Evolutionary conservation across 345 rosid species (phyloP).

Genomic region (Pelargonium nanum): DNA sequence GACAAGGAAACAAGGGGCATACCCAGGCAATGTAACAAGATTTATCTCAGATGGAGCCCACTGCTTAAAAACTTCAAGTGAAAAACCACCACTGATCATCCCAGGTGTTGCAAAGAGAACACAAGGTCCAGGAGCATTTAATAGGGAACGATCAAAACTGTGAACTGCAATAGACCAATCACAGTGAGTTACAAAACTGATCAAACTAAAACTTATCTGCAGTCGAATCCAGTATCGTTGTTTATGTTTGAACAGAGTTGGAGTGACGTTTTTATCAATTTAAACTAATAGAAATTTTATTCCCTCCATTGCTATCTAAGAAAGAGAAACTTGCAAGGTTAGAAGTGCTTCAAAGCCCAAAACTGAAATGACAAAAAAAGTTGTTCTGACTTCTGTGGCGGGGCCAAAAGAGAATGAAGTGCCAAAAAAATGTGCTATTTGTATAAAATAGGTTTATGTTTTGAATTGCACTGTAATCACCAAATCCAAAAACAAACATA

Average conservation of each 20-base stretch:
- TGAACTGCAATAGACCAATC: constrained; percentile 39
- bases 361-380: no score
- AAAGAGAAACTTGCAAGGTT: no score
- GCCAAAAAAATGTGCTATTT: not conserved
- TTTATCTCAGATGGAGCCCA: constrained; percentile 89
- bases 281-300: no score
- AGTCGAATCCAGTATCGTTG: not conserved
- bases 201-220: not conserved
- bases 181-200: not conserved
- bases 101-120: constrained; percentile 99
- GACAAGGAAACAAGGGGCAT: constrained; percentile 10
- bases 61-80: constrained; percentile 84
- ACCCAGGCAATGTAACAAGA: constrained; percentile 94
- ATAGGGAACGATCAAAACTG: constrained; percentile 67
- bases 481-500: not conserved
- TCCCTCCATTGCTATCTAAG: no score
- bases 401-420: not conserved
- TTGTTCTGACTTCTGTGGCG: no score
- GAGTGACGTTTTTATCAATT: not conserved
- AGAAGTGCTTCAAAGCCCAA: no score
- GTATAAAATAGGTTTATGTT: no score
- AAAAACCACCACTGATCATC: constrained; percentile 90
- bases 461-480: not conserved
- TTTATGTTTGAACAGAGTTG: not conserved
- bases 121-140: constrained; percentile 88